These are phyloP conservation scores for Hippophae gyantsensis DNA, from an alignment of 306 rosid genomes.

Conservation along the genomic window DNA sequence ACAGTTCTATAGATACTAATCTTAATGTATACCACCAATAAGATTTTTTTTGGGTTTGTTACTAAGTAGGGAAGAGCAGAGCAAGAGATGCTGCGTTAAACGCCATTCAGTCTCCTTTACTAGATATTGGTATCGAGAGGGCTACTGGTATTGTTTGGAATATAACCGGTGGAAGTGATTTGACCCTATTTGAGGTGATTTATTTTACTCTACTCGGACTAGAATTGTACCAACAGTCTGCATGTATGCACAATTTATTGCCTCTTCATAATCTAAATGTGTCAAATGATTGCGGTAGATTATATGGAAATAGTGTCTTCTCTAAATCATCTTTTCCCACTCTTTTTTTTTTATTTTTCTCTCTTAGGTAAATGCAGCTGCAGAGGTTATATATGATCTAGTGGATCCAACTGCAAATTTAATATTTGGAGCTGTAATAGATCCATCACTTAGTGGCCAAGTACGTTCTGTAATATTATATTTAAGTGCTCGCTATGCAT, in stretches of 20 bases:
- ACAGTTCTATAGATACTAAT: not conserved
- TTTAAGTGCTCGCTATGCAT: too few species aligned
- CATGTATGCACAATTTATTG: too few species aligned
- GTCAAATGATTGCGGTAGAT: not conserved
- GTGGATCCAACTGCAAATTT: constrained; percentile 96
- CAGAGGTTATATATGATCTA: constrained; percentile 98
- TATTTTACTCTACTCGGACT: constrained; percentile 3
- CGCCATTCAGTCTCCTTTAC: constrained; percentile 94
- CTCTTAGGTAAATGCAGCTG: constrained; percentile 94
- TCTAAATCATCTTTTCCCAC: not conserved
- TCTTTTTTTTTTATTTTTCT: constrained; percentile 3
- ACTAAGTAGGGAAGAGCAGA: constrained; percentile 79
- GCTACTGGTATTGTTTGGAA: constrained; percentile 99
- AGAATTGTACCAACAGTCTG: too few species aligned
- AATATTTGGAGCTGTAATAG: constrained; percentile 97
- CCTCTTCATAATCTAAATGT: too few species aligned
- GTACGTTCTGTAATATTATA: constrained; percentile 41
- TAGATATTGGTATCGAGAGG: constrained; percentile 96
- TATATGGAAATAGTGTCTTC: not conserved
- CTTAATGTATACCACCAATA: constrained; percentile 3
- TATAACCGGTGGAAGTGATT: constrained; percentile 94
- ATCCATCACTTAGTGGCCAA: constrained; percentile 95
- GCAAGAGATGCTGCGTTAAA: constrained; percentile 99
- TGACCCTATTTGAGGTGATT: constrained; percentile 84
- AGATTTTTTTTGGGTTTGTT: constrained; percentile 12